Evolutionary conservation across 2,329 filamentous ascomycete genomes (phyloP).

Genomic region (Fragosphaeria purpurea): DNA sequence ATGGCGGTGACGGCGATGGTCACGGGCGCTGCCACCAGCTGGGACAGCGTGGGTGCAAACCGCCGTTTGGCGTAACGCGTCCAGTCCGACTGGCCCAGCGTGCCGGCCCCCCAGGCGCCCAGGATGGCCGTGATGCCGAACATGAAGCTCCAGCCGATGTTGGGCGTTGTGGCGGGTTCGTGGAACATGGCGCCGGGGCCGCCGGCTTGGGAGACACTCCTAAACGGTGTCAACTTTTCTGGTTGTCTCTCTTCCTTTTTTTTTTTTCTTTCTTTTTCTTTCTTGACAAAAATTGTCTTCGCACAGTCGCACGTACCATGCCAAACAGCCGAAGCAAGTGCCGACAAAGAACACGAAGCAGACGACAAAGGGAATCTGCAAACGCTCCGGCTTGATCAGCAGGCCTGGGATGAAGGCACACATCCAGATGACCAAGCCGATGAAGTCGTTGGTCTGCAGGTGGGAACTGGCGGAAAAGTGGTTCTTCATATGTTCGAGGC

Average conservation of each 20-base stretch:
- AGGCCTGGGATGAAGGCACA: constrained; percentile 3
- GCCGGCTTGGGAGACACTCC: constrained; percentile 14
- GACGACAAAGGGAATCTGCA: constrained; percentile 10
- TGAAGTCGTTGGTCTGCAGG: constrained; percentile 18
- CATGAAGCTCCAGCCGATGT: constrained; percentile 26
- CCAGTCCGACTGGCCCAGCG: constrained; percentile 35
- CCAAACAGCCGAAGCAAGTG: constrained; percentile 19
- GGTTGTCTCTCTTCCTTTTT: too few relatives aligned
- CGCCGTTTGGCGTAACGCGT: constrained; percentile 30
- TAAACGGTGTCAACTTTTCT: constrained; percentile 1
- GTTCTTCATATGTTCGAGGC: constrained; percentile 17
- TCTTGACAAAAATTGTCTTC: constrained; percentile 16
- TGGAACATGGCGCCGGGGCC: constrained; percentile 20
- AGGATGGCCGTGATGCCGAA: constrained; percentile 31
- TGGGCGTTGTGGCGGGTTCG: constrained; percentile 8
- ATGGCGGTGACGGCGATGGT: constrained; percentile 20
- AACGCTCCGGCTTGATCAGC: constrained; percentile 11
- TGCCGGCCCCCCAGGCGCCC: constrained; percentile 33
- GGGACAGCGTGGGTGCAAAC: constrained; percentile 27
- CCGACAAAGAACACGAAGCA: constrained; percentile 27
- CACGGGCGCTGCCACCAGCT: constrained; percentile 16
- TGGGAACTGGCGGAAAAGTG: constrained; percentile 15
- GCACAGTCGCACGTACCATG: constrained; percentile 23
- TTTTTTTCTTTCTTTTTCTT: too few relatives aligned
- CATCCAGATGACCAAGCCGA: constrained; percentile 19